phyloP scores from a whole-genome alignment of 2,329 filamentous ascomycete species.

The Monosporascus sp. region DNA sequence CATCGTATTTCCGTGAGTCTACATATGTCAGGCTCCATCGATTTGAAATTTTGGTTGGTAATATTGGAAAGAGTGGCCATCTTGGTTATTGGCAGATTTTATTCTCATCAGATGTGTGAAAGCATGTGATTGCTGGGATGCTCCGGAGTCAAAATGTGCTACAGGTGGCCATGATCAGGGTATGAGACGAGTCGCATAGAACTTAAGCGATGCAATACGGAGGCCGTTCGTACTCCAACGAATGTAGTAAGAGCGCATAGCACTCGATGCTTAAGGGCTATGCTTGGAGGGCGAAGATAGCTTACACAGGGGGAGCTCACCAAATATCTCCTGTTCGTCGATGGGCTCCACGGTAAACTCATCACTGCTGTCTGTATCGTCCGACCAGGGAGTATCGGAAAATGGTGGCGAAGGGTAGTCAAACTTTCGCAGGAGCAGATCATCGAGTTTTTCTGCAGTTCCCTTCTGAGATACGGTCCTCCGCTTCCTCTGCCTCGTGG shows the following conservation, averaged over 20 bases:
- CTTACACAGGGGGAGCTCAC: constrained; percentile 39
- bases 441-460: constrained; percentile 42
- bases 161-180: too few relatives aligned
- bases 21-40: not conserved
- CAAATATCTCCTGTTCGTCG: constrained; percentile 95
- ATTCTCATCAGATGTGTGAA: too few relatives aligned
- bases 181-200: not conserved
- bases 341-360: constrained; percentile 72
- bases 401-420: constrained; percentile 38
- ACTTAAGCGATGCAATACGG: not conserved
- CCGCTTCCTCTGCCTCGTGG: constrained; percentile 63
- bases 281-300: too few relatives aligned
- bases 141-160: too few relatives aligned
- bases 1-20: not conserved
- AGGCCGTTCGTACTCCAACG: not conserved
- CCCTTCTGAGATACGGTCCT: constrained; percentile 41
- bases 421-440: constrained; percentile 41
- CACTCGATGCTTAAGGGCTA: too few relatives aligned
- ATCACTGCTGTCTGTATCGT: constrained; percentile 40
- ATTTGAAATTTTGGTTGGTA: not conserved
- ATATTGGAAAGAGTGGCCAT: not conserved
- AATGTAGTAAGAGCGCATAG: too few relatives aligned
- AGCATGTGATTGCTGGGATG: too few relatives aligned
- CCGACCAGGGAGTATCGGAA: constrained; percentile 32
- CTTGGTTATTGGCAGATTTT: too few relatives aligned